A percentile compares a stretch with the other conserved stretches of the same genome.
These are phyloP conservation scores for Erodium trifolium DNA, from an alignment of 441 rosid genomes.

Conservation along the genomic window DNA sequence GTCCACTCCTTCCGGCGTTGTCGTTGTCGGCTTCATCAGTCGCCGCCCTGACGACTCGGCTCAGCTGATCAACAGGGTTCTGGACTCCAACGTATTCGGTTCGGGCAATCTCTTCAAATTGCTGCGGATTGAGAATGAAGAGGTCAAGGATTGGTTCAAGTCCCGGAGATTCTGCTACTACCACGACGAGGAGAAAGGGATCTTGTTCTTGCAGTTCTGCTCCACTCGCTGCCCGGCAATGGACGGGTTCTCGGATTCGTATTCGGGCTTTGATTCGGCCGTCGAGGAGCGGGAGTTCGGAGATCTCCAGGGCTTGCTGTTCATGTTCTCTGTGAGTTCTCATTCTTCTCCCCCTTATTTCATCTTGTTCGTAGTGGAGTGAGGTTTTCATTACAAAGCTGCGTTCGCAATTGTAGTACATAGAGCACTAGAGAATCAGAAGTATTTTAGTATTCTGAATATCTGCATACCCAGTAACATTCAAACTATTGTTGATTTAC, in stretches of 20 bases:
- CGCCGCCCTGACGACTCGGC: conserved; percentile 44
- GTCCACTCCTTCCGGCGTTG: conserved; percentile 40
- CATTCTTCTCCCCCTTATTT: not conserved
- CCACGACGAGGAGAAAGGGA: conserved; percentile 60
- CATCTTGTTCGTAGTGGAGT: not conserved
- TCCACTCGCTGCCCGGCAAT: conserved; percentile 44
- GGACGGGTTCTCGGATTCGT: conserved; percentile 22
- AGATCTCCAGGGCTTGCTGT: conserved; percentile 74
- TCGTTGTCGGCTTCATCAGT: conserved; percentile 68
- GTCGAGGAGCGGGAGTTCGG: conserved; percentile 57
- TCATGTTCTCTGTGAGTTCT: conserved; percentile 78
- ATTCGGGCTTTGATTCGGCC: conserved; percentile 29
- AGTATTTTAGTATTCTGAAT: too few species aligned
- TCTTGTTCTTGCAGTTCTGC: conserved; percentile 55
- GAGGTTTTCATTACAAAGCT: not conserved
- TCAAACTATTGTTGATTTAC: too few species aligned
- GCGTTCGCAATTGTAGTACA: too few species aligned
- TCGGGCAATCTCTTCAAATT: conserved; percentile 42
- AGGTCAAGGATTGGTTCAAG: conserved; percentile 49
- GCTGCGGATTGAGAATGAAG: conserved; percentile 32
- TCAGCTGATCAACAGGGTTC: conserved; percentile 56
- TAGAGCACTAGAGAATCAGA: too few species aligned
- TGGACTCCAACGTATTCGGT: conserved; percentile 59
- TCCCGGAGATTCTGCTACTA: conserved; percentile 55
- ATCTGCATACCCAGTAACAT: too few species aligned